A percentile compares a stretch with the other conserved stretches of the same genome.
These are phyloP conservation scores for Penicillium sp. DNA, from an alignment of 2,329 filamentous ascomycete genomes.

Conservation along the genomic window DNA sequence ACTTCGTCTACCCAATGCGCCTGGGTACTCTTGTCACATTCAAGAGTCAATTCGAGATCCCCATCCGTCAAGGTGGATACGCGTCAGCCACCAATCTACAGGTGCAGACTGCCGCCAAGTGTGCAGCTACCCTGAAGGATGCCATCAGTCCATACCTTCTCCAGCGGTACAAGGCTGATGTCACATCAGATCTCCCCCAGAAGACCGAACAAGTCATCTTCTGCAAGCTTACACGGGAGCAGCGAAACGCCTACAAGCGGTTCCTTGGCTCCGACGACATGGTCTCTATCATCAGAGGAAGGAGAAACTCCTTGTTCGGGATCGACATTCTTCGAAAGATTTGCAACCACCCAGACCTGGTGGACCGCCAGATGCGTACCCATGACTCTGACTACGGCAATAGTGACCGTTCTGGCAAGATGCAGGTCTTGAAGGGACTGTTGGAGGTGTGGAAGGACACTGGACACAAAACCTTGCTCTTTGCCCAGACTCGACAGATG, in stretches of 20 bases:
- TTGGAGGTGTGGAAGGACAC: constrained; percentile 85
- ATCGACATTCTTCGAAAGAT: constrained; percentile 94
- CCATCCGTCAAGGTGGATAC: constrained; percentile 90
- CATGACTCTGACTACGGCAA: constrained; percentile 71
- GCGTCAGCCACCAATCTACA: constrained; percentile 93
- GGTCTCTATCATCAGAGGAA: constrained; percentile 73
- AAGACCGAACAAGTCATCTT: constrained; percentile 97
- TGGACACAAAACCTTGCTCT: constrained; percentile 92
- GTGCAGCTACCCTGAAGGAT: constrained; percentile 90
- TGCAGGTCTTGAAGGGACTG: constrained; percentile 89
- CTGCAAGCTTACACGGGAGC: constrained; percentile 81
- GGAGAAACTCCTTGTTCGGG: constrained; percentile 79
- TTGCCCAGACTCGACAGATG: constrained; percentile 93
- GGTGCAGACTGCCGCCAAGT: constrained; percentile 91
- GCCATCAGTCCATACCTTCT: constrained; percentile 91
- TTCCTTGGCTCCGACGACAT: constrained; percentile 85
- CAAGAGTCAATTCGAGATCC: constrained; percentile 86
- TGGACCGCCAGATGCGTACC: constrained; percentile 64
- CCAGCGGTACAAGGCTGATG: constrained; percentile 89
- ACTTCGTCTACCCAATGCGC: constrained; percentile 96
- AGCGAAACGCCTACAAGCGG: constrained; percentile 75
- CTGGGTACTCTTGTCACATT: constrained; percentile 91
- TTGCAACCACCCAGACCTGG: constrained; percentile 93
- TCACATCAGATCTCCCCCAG: constrained; percentile 88
- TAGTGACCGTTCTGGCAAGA: constrained; percentile 82